Percentiles rank a stretch among this genome's conserved stretches.
phyloP scores from a whole-genome alignment of 257 asterid species.

The Mentha longifolia region DNA sequence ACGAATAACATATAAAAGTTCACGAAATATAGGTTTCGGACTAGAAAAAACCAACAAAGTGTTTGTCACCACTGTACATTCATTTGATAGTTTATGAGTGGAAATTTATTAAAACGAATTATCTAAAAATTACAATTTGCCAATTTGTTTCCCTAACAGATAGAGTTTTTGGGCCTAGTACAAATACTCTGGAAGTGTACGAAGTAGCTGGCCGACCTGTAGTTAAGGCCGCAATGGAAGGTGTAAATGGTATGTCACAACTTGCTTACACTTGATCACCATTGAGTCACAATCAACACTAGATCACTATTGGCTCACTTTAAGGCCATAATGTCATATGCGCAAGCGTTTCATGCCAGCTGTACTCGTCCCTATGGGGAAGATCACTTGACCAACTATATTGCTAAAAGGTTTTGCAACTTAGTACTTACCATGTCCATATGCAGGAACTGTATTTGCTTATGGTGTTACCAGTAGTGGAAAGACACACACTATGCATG shows the following conservation, averaged over 20 bases:
- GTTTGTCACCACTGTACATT: conserved; percentile 20
- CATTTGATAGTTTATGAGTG: conserved; percentile 12
- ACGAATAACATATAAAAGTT: conserved; percentile 17
- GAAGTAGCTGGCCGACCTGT: conserved; percentile 96
- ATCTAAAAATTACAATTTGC: conserved; percentile 20
- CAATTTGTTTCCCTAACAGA: conserved; percentile 47
- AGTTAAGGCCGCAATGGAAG: conserved; percentile 95
- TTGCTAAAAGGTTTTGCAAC: conserved; percentile 7
- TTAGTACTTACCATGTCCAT: conserved; percentile 38
- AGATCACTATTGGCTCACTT: conserved; percentile 15
- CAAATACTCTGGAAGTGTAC: conserved; percentile 82
- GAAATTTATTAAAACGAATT: conserved; percentile 10
- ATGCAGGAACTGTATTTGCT: conserved; percentile 98
- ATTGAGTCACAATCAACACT: neutral
- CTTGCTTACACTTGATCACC: conserved; percentile 2
- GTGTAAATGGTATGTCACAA: conserved; percentile 70
- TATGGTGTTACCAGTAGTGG: conserved; percentile 99
- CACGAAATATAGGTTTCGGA: conserved; percentile 16
- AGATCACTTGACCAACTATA: conserved; percentile 4
- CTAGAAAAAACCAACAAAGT: neutral
- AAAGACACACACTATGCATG: conserved; percentile 99
- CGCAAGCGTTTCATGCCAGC: conserved; percentile 24
- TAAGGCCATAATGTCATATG: conserved; percentile 15
- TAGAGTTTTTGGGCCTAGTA: conserved; percentile 80
- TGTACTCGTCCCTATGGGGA: conserved; percentile 26